phyloP scores from a whole-genome alignment of 106 monocot genomes.

The Cymbidium sinense region DNA sequence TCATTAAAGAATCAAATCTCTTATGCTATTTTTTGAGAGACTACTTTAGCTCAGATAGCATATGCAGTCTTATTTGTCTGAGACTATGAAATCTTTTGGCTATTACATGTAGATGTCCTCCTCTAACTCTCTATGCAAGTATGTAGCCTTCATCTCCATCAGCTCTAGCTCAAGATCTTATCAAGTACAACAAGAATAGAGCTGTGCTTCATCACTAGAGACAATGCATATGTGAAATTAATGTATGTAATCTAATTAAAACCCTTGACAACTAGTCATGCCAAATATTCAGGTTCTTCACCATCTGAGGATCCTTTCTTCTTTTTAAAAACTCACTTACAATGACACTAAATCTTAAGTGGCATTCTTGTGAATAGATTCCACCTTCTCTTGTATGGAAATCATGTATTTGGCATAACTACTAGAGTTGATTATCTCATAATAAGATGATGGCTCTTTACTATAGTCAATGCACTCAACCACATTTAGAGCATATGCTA shows the following conservation, averaged over 20 bases:
- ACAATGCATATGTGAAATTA: not conserved
- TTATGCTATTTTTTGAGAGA: too few species aligned
- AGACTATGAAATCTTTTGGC: not conserved
- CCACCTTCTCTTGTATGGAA: not conserved
- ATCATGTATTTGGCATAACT: too few species aligned
- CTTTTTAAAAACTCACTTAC: not conserved
- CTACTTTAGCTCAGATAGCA: too few species aligned
- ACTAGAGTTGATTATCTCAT: too few species aligned
- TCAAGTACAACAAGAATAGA: not conserved
- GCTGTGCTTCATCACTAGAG: not conserved
- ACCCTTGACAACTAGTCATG: not conserved
- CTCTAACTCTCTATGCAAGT: not conserved
- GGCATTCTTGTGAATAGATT: not conserved
- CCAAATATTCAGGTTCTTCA: not conserved
- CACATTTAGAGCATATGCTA: too few species aligned
- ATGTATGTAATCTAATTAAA: not conserved
- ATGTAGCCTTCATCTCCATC: not conserved
- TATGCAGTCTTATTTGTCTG: too few species aligned
- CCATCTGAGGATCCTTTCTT: not conserved
- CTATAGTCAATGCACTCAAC: too few species aligned
- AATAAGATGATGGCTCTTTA: too few species aligned
- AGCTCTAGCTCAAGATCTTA: not conserved
- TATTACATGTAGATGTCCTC: not conserved
- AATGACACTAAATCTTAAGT: not conserved
- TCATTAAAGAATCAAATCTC: too few species aligned